phyloP scores from a whole-genome alignment of 2,329 filamentous ascomycete genomes.

The Cladosporium phlei region DNA sequence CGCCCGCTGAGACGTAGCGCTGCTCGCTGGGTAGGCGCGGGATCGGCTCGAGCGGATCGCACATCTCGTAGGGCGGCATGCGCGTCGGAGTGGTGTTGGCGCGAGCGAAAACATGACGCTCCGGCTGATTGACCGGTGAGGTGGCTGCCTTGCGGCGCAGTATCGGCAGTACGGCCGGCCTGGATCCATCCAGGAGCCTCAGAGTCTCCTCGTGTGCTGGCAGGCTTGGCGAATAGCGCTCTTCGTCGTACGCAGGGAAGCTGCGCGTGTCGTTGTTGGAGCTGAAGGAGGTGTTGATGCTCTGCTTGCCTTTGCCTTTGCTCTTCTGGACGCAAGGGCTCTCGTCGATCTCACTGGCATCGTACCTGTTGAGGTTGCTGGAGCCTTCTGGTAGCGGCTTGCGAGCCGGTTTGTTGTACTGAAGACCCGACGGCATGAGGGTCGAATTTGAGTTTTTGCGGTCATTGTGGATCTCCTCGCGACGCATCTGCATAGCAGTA shows the following conservation, averaged over 20 bases:
- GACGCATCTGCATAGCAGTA: not conserved
- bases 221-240: not conserved
- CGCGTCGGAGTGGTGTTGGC: not conserved
- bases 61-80: not conserved
- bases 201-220: not conserved
- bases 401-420: not conserved
- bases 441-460: too few relatives aligned
- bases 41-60: slow-evolving; percentile 5
- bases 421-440: too few relatives aligned
- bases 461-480: not conserved
- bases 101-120: not conserved
- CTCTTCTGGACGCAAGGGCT: too few relatives aligned
- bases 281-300: too few relatives aligned
- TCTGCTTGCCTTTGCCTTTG: too few relatives aligned
- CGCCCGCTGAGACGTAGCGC: slow-evolving; percentile 28
- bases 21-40: slow-evolving; percentile 20
- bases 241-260: slow-evolving; percentile 4
- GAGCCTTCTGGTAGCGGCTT: too few relatives aligned
- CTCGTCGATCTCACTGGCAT: too few relatives aligned
- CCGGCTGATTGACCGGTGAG: too few relatives aligned
- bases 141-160: too few relatives aligned
- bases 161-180: too few relatives aligned
- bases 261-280: not conserved
- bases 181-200: too few relatives aligned
- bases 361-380: too few relatives aligned